Evolutionary conservation across 2,329 filamentous ascomycete genomes (phyloP), one percentile per base, ranked within the genome.

Genomic region (Leptographium wingfieldii): DNA sequence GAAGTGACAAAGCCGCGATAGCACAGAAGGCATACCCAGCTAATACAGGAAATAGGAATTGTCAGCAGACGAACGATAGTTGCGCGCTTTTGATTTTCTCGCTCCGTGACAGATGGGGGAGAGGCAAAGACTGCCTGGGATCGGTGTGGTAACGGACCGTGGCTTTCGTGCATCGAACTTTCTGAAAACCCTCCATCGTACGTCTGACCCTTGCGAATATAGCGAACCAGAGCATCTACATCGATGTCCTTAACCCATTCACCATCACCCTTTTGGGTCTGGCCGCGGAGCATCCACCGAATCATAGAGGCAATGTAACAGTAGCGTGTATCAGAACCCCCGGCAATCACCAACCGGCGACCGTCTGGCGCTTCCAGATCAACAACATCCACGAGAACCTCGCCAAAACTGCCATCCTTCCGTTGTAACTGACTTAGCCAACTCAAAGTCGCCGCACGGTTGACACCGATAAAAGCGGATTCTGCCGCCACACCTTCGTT

Each of bases 11-110:
- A 5, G 90, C 87, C 12, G 83, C 85, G 59, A 96, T 80, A 9
- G 87, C 91, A 71, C 91, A 96, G 75, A 92, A 96, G 11, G 90
- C 91, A 71, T 95, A 92, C 25, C 94, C 94, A 66, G 90, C 88
- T 91, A 63, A 35, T 61, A n/a, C 5, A 7, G n/a, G 19, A 38
- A 52, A 3, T 40, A 5, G 22, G 22, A 31, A 7, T 11, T 48
- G 27, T 49, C 25, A 61, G 55, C 22, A 14, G 49, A 52, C 22
- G 22, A 38, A 55, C 38, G 12, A n/a, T 12, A 16, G 35, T 27
- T 16, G 49, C 3, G 16, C 2, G 25, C 16, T 6, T 52, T 19
- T 31, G 19, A 25, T 5, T 29, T 12, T 25, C 12, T 6, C 22
- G 22, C 27, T 58, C 35, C 40, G 38, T 49, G n/a, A 55, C 63